Evolutionary conservation across 129 eudicot species (phyloP), one percentile per base, ranked within the genome.

Genomic region (Pseudognaphalium luteoalbum): DNA sequence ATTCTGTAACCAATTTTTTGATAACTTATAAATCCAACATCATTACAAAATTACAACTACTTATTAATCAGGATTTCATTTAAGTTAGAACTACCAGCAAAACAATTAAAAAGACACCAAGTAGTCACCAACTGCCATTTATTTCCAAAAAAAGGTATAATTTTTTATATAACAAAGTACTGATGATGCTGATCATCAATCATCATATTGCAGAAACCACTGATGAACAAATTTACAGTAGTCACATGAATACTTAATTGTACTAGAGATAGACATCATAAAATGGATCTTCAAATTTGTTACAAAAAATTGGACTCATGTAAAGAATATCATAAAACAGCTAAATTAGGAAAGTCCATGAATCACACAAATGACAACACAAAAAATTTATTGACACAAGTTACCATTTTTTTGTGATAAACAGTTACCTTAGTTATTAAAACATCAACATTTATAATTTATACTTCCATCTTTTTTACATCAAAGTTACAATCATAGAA

Each of bases 1-100:
- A 84, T 84, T 81, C 98, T 92, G 93, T 72, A 65, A 68, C 75
- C 82, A 81, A 70, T 73, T 33, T 30, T 28, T 66, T 59, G 17
- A 67, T 58, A 65, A 67, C 47, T 80, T 66, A 58, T 77, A 65
- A 77, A 56, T 81, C 65, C 44, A 70, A 71, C 32, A 70, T 68
- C 69, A 34, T 57, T 16, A 20, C 28, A 19, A 57, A 56, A 30
- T 41, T 62, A 12, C 58, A 66, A 66, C 11, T 28, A 54, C 28
- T 52, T 63, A 3, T 33, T 4, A 56, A 21, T 64, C 73, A 64
- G 19, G 50, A 58, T 35, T 67, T 67, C 74, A 64, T 15, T 64
- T 10, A 65, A 32, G n/a, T 64, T 32, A 16, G 69, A 47, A 6
- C 54, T 47, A 47, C 54, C 54, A 47, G 54, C 12, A 47, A 47